A percentile compares a stretch with the other conserved stretches of the same genome.
These are phyloP conservation scores for Phytophthora nicotianae DNA, from an alignment of 352 stramenopile genomes.

Conservation along the genomic window DNA sequence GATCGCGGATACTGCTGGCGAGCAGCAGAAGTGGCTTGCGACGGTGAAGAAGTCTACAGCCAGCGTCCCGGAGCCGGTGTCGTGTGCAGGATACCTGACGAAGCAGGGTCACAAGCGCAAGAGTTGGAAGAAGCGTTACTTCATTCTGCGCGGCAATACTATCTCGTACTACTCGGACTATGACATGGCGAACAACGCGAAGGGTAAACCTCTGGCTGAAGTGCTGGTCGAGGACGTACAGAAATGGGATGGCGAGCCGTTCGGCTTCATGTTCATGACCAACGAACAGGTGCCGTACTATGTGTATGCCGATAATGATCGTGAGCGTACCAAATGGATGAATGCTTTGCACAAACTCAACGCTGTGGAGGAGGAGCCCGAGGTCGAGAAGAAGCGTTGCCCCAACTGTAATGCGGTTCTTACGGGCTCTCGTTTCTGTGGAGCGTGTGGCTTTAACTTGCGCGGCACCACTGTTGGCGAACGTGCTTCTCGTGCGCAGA, in stretches of 20 bases:
- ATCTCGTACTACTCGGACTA: slow-evolving; percentile 89
- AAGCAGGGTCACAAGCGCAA: slow-evolving; percentile 92
- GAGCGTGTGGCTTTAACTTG: slow-evolving; percentile 87
- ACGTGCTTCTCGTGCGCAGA: slow-evolving; percentile 37
- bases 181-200: slow-evolving; percentile 82
- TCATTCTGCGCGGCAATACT: slow-evolving; percentile 77
- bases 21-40: slow-evolving; percentile 86
- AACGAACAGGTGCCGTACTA: slow-evolving; percentile 91
- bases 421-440: slow-evolving; percentile 87
- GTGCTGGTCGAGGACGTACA: slow-evolving; percentile 86
- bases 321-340: slow-evolving; percentile 90
- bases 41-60: slow-evolving; percentile 74
- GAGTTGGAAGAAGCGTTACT: slow-evolving; percentile 92
- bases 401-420: slow-evolving; percentile 85
- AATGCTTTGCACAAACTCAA: slow-evolving; percentile 83
- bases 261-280: slow-evolving; percentile 92
- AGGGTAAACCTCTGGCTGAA: slow-evolving; percentile 81
- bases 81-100: slow-evolving; percentile 85
- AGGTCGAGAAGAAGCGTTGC: slow-evolving; percentile 85
- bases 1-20: slow-evolving; percentile 69
- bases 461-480: slow-evolving; percentile 75
- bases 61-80: slow-evolving; percentile 74
- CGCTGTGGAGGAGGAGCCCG: slow-evolving; percentile 66
- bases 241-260: slow-evolving; percentile 84
- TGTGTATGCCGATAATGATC: slow-evolving; percentile 89